Base-by-base conservation (phyloP, 768 basidiomycete genomes). In the Cystofilobasidium capitatum region DNA sequence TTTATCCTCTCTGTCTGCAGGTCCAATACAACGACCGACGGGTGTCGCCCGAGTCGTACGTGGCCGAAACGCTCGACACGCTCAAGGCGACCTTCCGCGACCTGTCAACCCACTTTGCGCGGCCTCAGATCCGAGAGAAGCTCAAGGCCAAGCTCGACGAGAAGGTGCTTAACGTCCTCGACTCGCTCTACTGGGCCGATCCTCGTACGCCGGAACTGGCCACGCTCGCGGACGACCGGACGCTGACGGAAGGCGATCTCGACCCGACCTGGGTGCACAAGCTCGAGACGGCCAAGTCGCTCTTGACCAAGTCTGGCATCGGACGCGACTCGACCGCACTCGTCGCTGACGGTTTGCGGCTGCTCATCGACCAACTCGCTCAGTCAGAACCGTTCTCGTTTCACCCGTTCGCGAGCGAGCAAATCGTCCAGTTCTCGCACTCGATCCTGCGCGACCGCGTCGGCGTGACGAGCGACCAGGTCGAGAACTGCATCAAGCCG, bases 401-500 rank as follows among this genome's bases (percentile, higher is more conserved):
- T 79, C 96, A 99, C 76, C 92, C 93, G 0, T 82, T 81, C 22
- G 88, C 93, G 0, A 84, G 91, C 22, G 91, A 94, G 70, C 85
- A 92, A 31, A 85, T 99, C 69, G 84, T 89, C 66, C 83, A 94
- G 73, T 96, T 97, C 76, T 89, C 89, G 13, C 93, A 98, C 78
- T 84, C 82, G 77, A 93, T 99, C 74, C 79, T 99, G 62, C 83
- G 94, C 67, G 94, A 98, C 74, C 84, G 94, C 8, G 88, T 97
- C 66, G 88, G 90, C 20, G 79, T 94, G 64, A 91, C 96, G n/a
- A 88, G 90, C 6, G 96, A 99, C 76, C 94, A 98, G 78, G 94
- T 99, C 20, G 96, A 99, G 81, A 99, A 98, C 77, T 94, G 91
- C 77, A 97, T 99, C 81, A 99, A 99, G 78, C 96, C 94, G 35